Evolutionary conservation across 257 asterid species (phyloP), one percentile per base, ranked within the genome.

Genomic region (Primulina huaijiensis): DNA sequence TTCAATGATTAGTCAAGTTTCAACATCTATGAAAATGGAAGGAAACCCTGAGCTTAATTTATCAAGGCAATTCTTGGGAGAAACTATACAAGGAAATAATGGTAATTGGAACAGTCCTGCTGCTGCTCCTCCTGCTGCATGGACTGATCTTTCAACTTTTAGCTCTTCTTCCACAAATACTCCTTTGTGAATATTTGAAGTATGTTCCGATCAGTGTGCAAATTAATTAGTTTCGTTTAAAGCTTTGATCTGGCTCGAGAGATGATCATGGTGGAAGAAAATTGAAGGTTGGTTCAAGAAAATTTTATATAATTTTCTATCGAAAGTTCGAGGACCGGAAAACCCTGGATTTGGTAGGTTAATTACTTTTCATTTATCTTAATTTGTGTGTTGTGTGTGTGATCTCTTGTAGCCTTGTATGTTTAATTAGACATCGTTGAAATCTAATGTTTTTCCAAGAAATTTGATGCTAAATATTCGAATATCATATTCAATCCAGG

Each of bases 61-160:
- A 73, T 78, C 92, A 29, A 76, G 89, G 72, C 89, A 87, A 16
- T 65, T 88, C 0, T 55, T 82, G 81, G 92, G 85, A 20, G 83
- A 87, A 16, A 14, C 8, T 14, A 76, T 78, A 27, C 72, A 66
- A 6, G 81, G 75, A 17, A 83, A 81, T 20, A 80, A 82, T 30
- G 68, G 76, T 57, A 86, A 84, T 59, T 84, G 90, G 86, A 82
- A 67, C 72, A 68, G 56, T 74, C n/a, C 65, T 6, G 78, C 38
- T 34, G 64, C 75, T 10, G 76, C 78, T 38, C 11, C 46, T 38
- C 55, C 65, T 34, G 66, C 75, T 10, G 76, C 78, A 21, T 90
- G 95, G 97, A 80, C 90, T 0, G 93, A 90, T 31, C 87, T 90
- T 30, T 81, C 95, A 10, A 83, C 83, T 68, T 90, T 90, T 67